Conservation (phyloP, 1,139 yeast genomes). For the Wickerhamiella pararugosa region DNA sequence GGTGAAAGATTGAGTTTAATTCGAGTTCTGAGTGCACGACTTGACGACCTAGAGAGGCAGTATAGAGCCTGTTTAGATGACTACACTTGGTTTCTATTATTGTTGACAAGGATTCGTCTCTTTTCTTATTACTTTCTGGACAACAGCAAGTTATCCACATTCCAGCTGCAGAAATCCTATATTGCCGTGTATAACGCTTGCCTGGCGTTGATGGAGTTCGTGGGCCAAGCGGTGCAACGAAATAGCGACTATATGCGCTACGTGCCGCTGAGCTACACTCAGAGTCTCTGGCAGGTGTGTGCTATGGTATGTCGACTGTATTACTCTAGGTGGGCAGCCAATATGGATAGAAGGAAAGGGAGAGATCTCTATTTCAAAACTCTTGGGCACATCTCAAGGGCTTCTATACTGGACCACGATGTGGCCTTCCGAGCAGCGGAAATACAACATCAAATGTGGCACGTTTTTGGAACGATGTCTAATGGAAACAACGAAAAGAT, state of each 20-base stretch:
- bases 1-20: conserved; percentile 61
- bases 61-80: conserved; percentile 36
- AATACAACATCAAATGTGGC: conserved; percentile 91
- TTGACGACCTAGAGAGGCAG: conserved; percentile 58
- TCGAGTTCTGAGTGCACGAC: conserved; percentile 50
- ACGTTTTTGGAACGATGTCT: conserved; percentile 43
- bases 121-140: conserved; percentile 72
- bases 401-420: conserved; percentile 80
- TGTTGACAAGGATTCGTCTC: conserved; percentile 64
- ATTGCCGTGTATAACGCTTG: conserved; percentile 71
- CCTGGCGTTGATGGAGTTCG: conserved; percentile 51
- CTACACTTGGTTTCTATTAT: conserved; percentile 49
- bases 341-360: conserved; percentile 59
- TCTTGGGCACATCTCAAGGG: conserved; percentile 52
- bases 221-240: conserved; percentile 42
- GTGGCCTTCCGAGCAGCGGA: conserved; percentile 88
- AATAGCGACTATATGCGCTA: conserved; percentile 55
- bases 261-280: conserved; percentile 68
- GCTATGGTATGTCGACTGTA: conserved; percentile 65
- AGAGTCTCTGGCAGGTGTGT: conserved; percentile 84
- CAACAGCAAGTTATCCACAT: conserved; percentile 31
- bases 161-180: conserved; percentile 60
- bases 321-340: conserved; percentile 54
- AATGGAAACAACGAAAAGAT: conserved; percentile 23
- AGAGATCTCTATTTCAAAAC: conserved; percentile 57